Evolutionary conservation across 106 monocot species (phyloP).

Genomic region (Ottelia alismoides): DNA sequence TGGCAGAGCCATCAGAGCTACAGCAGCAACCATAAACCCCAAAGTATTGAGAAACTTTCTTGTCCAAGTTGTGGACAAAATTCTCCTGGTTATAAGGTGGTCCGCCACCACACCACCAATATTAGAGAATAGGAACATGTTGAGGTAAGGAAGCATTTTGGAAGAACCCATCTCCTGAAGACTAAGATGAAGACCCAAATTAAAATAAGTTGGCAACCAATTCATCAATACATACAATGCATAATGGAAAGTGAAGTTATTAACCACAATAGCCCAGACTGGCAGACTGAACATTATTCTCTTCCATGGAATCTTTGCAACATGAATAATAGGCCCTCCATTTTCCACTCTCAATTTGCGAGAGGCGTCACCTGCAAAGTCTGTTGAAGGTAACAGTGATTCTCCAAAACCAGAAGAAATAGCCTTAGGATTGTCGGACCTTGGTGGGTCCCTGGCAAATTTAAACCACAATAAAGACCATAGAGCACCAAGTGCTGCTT

Average conservation of each 20-base stretch:
- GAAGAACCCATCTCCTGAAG: no score
- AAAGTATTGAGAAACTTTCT: constrained; percentile 58
- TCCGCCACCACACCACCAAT: no score
- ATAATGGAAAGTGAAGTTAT: constrained; percentile 85
- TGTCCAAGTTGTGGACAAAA: constrained; percentile 47
- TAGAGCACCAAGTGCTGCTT: no score
- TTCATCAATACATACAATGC: no score
- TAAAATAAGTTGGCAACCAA: no score
- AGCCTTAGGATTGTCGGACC: no score
- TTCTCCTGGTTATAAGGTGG: no score
- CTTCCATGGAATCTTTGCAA: constrained; percentile 56
- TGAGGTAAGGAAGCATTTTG: constrained; percentile 78
- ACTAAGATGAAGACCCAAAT: no score
- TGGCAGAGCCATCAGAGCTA: constrained; percentile 51
- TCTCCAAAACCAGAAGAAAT: no score
- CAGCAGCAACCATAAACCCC: constrained; percentile 51
- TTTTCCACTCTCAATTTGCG: constrained; percentile 16
- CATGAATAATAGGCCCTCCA: constrained; percentile 6
- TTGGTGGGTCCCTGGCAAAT: constrained; percentile 53
- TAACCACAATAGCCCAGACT: constrained; percentile 75
- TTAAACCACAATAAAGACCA: constrained; percentile 66
- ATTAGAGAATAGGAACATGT: constrained; percentile 86
- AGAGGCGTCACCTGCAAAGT: constrained; percentile 14
- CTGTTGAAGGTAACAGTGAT: constrained; percentile 19
- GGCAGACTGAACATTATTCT: constrained; percentile 67